phyloP scores from a whole-genome alignment of 352 stramenopile genomes.

The Pythium folliculosum region DNA sequence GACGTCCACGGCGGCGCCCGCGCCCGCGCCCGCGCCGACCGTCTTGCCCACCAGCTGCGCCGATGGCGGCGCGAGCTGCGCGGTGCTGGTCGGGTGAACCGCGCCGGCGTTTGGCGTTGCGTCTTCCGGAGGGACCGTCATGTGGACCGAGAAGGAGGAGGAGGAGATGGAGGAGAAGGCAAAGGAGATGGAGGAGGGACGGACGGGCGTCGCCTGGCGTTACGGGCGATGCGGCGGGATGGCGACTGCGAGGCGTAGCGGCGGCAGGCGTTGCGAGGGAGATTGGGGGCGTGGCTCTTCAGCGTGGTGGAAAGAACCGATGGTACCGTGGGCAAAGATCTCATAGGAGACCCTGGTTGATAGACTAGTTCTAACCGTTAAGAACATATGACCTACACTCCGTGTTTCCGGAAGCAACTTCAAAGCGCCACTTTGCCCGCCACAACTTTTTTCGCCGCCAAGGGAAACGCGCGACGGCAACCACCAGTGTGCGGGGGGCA shows the following conservation, averaged over 20 bases:
- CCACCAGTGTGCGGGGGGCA: not conserved
- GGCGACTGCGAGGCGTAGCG: not conserved
- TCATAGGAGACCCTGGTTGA: constrained; percentile 7
- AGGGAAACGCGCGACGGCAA: constrained; percentile 13
- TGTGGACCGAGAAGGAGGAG: not conserved
- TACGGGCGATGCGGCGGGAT: not conserved
- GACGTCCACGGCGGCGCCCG: not conserved
- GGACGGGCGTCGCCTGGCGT: not conserved
- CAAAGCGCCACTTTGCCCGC: not conserved
- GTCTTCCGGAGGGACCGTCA: constrained; percentile 20
- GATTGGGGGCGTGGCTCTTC: constrained; percentile 22
- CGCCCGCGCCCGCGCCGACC: not conserved
- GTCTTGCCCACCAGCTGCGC: constrained; percentile 13
- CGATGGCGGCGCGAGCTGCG: not conserved
- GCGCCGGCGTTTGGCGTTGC: not conserved
- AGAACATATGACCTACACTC: constrained; percentile 10
- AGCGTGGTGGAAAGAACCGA: not conserved
- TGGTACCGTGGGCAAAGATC: not conserved
- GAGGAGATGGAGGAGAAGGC: not conserved
- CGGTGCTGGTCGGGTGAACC: constrained; percentile 17
- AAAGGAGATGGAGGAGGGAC: not conserved
- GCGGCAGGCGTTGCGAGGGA: not conserved
- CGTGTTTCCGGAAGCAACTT: constrained; percentile 6
- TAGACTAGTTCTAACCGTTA: not conserved
- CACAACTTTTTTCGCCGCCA: not conserved